These are phyloP conservation scores for Orychophragmus violaceus DNA, from an alignment of 345 rosid genomes.

Conservation along the genomic window DNA sequence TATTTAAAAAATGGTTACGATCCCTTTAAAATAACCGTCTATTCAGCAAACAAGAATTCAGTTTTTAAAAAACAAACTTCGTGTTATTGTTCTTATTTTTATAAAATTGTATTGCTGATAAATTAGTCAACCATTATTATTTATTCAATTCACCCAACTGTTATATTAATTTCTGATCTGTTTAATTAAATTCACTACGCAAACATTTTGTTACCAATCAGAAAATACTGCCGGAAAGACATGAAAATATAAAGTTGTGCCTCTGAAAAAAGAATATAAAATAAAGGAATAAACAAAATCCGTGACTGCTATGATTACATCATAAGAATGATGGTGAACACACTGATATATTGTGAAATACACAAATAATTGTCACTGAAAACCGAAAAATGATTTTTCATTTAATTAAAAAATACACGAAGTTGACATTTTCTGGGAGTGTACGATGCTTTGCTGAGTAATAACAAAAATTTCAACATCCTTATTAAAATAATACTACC, in stretches of 20 bases:
- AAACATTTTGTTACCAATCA: no score
- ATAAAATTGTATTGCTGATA: no score
- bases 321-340: conserved; percentile 14
- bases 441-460: conserved; percentile 5
- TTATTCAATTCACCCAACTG: no score
- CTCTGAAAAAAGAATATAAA: background rate
- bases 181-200: no score
- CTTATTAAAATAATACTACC: conserved; percentile 1
- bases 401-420: background rate
- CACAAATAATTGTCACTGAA: background rate
- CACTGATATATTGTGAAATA: background rate
- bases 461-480: conserved; percentile 7
- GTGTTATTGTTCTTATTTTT: no score
- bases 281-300: conserved; percentile 14
- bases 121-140: no score
- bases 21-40: no score
- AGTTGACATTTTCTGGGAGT: conserved; percentile 25
- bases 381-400: background rate
- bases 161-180: no score
- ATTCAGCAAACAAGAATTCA: no score
- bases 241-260: background rate
- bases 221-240: no score
- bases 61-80: no score
- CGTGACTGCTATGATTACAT: conserved; percentile 16
- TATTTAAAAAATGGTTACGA: no score